A percentile compares a stretch with the other conserved stretches of the same genome.
Conservation (phyloP, 768 basidiomycete genomes). For the Pluteus cervinus region DNA sequence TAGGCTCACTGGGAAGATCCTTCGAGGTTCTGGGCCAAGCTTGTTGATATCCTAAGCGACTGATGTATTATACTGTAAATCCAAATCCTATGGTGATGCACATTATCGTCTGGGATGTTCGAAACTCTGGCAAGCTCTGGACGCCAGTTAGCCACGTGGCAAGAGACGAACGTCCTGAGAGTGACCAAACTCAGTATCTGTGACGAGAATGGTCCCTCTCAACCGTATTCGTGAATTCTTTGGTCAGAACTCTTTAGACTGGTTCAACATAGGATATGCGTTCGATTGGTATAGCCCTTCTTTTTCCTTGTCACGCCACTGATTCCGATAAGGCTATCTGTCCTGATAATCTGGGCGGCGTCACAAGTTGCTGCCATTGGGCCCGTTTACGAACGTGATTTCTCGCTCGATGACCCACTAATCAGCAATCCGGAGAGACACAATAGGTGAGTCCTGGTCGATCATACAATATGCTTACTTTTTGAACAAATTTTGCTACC, state of each 20-base stretch:
- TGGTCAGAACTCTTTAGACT: constrained; percentile 31
- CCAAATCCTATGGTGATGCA: too few relatives aligned
- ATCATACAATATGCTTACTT: not conserved
- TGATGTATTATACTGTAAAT: too few relatives aligned
- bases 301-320: not conserved
- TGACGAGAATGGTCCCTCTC: too few relatives aligned
- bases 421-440: constrained; percentile 46
- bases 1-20: too few relatives aligned
- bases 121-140: too few relatives aligned
- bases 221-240: constrained; percentile 20
- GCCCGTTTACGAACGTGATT: constrained; percentile 45
- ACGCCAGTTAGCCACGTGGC: too few relatives aligned
- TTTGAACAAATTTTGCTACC: not conserved
- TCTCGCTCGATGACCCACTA: constrained; percentile 40
- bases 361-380: constrained; percentile 29
- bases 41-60: too few relatives aligned
- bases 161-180: too few relatives aligned
- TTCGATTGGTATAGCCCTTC: constrained; percentile 43
- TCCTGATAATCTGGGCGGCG: constrained; percentile 35
- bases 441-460: constrained; percentile 37
- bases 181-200: too few relatives aligned
- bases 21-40: too few relatives aligned
- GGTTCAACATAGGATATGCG: constrained; percentile 41
- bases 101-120: too few relatives aligned
- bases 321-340: constrained; percentile 23